These are phyloP conservation scores for Gremmenia infestans DNA, from an alignment of 2,329 filamentous ascomycete genomes.

Conservation along the genomic window DNA sequence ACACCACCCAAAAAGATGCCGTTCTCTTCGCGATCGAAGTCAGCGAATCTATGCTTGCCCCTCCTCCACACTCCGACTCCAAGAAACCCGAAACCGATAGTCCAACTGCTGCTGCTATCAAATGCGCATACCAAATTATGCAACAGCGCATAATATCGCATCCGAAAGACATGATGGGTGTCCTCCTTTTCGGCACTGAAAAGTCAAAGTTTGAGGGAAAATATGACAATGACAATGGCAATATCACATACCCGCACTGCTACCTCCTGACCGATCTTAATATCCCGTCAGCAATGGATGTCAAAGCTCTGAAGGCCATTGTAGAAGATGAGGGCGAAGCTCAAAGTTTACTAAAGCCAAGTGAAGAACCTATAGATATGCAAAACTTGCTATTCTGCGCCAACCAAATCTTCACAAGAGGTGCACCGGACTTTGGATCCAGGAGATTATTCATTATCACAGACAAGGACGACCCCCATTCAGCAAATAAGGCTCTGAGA, in stretches of 20 bases:
- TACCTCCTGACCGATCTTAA: conserved; percentile 88
- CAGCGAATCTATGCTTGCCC: conserved; percentile 77
- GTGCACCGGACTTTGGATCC: conserved; percentile 89
- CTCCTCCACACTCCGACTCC: conserved; percentile 56
- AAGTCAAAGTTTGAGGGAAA: conserved; percentile 73
- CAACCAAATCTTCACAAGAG: conserved; percentile 94
- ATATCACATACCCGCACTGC: conserved; percentile 77
- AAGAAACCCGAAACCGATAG: conserved; percentile 78
- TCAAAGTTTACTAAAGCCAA: conserved; percentile 63
- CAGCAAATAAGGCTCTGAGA: conserved; percentile 63
- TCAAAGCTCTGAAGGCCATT: conserved; percentile 71
- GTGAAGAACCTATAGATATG: conserved; percentile 69
- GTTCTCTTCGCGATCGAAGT: conserved; percentile 94
- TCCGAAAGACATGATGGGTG: conserved; percentile 94
- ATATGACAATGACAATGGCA: conserved; percentile 49
- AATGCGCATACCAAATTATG: conserved; percentile 93
- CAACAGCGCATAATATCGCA: conserved; percentile 97
- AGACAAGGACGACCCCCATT: conserved; percentile 84
- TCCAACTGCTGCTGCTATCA: conserved; percentile 76
- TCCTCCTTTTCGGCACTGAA: conserved; percentile 85
- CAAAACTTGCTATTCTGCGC: conserved; percentile 89
- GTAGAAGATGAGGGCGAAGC: conserved; percentile 74
- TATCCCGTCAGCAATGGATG: conserved; percentile 79
- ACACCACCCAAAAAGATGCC: conserved; percentile 93
- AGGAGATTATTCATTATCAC: conserved; percentile 93